A percentile compares a stretch with the other conserved stretches of the same genome.
Evolutionary conservation across 2,329 filamentous ascomycete genomes (phyloP).

Genomic region (Zasmidium citrigriseum): DNA sequence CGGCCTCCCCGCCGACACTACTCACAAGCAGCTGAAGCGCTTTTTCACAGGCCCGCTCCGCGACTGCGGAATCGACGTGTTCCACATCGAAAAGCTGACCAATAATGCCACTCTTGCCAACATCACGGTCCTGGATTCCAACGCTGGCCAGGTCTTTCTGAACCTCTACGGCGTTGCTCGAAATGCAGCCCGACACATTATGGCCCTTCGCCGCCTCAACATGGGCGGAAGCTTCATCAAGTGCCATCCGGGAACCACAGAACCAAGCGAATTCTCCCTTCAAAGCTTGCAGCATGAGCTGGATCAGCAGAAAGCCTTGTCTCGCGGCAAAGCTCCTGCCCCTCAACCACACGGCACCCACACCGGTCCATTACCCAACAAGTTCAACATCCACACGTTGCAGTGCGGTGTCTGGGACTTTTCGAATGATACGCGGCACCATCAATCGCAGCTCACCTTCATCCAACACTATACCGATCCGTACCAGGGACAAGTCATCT

Average conservation of each 20-base stretch:
- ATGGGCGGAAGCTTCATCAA: constrained; percentile 14
- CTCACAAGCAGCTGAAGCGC: constrained; percentile 42
- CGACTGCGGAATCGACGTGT: constrained; percentile 43
- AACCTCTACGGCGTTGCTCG: constrained; percentile 30
- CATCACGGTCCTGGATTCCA: constrained; percentile 47
- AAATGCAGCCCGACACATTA: constrained; percentile 16
- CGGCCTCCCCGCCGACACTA: constrained; percentile 45
- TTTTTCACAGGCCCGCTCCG: constrained; percentile 43
- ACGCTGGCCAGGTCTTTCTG: constrained; percentile 48
- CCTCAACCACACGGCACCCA: background rate
- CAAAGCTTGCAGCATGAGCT: constrained; percentile 26
- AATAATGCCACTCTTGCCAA: constrained; percentile 42
- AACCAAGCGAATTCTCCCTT: constrained; percentile 26
- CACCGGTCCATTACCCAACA: constrained; percentile 18
- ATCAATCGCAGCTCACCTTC: constrained; percentile 38
- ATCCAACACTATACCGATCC: constrained; percentile 44
- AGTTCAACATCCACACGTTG: constrained; percentile 37
- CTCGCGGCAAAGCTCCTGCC: background rate
- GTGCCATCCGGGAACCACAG: background rate
- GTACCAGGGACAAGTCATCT: constrained; percentile 39
- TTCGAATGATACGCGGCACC: constrained; percentile 25
- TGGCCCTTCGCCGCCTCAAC: constrained; percentile 6
- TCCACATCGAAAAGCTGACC: constrained; percentile 46
- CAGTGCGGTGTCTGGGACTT: constrained; percentile 50
- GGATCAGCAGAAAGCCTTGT: constrained; percentile 11